Base-by-base conservation (phyloP, 2,329 filamentous ascomycete genomes). In the Pseudomassariella vexata region DNA sequence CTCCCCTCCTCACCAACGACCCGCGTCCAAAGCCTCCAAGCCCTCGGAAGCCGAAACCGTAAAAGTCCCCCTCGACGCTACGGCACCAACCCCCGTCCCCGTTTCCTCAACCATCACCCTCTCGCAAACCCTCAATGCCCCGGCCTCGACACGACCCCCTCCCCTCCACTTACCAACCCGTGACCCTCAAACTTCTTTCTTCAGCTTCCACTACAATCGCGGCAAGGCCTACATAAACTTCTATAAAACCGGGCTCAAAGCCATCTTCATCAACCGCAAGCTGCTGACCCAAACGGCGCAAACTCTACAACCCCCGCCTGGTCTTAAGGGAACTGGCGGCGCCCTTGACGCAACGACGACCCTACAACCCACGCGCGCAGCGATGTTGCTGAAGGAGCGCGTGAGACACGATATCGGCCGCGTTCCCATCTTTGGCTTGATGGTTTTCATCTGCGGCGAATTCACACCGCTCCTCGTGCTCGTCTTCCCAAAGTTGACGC, bases 191-290 rank as follows among this genome's bases (percentile, higher is more conserved):
- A 55, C 70, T 19, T 60, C 62, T 18, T 50, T 62, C 14, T 52
- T 73, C 34, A 57, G 58, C 12, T 74, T 84, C 61, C 65, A 76
- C 40, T 73, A 75, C 49, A 54, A 60, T 25, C 62, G 80, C 18
- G 90, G 86, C 40, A 82, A 83, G 54, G 77, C 83, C 31, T 95
- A 94, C 59, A 57, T 83, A 8, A 59, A 60, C 21, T 96, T 96
- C 72, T 96, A 95, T 76, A 94, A 92, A 61, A 71, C 76, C 1
- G 90, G 89, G 12, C 60, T 95, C 19, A 79, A 79, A 51, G 78
- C 82, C 47, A 79, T 94, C 31, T 79, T 77, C 54, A 61, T 66
- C 37, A 95, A 94, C 45, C 68, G 73, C 28, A 52, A 63, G 15
- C 66, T 70, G 9, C 54, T 80, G 10, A 57, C 61, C 31, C 57